Evolutionary conservation across 1,284 basidiomycete species (phyloP).

Genomic region (Apiotrichum mycotoxinovorans): DNA sequence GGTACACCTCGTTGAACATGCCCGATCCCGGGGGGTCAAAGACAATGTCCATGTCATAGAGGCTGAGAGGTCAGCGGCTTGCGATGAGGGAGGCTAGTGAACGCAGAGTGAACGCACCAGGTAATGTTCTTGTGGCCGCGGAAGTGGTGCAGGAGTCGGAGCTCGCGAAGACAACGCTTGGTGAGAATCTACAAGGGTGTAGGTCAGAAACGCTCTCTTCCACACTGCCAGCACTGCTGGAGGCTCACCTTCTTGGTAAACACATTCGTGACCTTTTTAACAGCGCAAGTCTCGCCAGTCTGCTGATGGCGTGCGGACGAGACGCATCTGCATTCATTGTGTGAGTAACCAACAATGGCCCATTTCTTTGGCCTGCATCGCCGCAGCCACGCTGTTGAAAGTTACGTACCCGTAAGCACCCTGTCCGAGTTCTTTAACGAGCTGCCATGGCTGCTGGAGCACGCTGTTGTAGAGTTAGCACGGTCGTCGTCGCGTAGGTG

Average conservation of each 20-base stretch:
- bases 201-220: conserved; percentile 15
- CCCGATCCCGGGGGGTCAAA: conserved; percentile 70
- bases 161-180: conserved; percentile 88
- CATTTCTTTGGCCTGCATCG: not conserved
- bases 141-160: conserved; percentile 92
- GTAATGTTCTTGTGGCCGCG: conserved; percentile 97
- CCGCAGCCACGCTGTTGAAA: not conserved
- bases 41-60: conserved; percentile 97
- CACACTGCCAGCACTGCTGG: not conserved
- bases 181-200: conserved; percentile 78
- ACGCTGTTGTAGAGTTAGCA: conserved; percentile 49
- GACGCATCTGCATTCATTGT: conserved; percentile 61
- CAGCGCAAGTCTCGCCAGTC: conserved; percentile 80
- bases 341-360: not conserved
- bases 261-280: conserved; percentile 78
- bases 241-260: conserved; percentile 68
- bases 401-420: conserved; percentile 72
- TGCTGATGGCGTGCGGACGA: conserved; percentile 78
- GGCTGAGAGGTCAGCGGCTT: conserved; percentile 50
- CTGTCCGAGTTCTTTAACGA: conserved; percentile 92
- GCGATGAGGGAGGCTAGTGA: not conserved
- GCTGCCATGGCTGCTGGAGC: conserved; percentile 86
- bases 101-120: conserved; percentile 34
- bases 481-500: not conserved
- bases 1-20: conserved; percentile 92